Base-by-base conservation (phyloP, 1,284 basidiomycete species). In the Cutaneotrichosporon curvatum region DNA sequence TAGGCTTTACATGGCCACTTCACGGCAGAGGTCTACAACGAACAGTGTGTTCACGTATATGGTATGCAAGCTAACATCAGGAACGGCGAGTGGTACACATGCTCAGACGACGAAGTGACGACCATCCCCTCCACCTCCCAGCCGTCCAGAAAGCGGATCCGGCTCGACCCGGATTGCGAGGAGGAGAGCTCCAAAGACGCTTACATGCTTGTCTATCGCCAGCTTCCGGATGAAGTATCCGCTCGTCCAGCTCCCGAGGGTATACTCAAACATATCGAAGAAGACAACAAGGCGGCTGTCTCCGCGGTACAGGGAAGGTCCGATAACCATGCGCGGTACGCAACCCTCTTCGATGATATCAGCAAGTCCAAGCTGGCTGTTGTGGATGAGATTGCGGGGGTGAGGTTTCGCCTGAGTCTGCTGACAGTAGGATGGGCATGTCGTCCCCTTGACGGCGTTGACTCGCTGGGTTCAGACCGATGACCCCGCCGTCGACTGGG, bases 1-100 rank as follows among this genome's bases (percentile, higher is more conserved):
- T 84, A 87, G 71, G 90, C 90, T 11, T 85, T 91, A 70, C 85
- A 88, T 58, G 90, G 90, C 3, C 90, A 95, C 65, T 95, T 95
- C 60, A 83, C 88, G 58, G 87, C 87, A 22, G 85, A 92, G 61
- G 85, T 90, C 6, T 84, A 81, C 60, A 86, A 92, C 63, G 74
- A 76, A 36, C 69, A 71, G 87, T 91, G 61, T 60, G 82, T 72
- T 36, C 22, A 1, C 22, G 2, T 19, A 2, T 4, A 6, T 12
- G 12, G 3, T 2, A 5, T 14, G 37, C 8, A 11, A n/a, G n/a
- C 47, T 50, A 21, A 56, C 40, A 40, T 38, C 55, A 89, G 86
- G 37, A 76, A 76, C 37, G 69, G 77, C 32, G 76, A 81, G n/a
- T 95, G 90, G 90, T 90, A 83, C 63, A 80, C 83, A 52, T 94